Conservation (phyloP, 257 asterid species). For the Ilex asprella region DNA sequence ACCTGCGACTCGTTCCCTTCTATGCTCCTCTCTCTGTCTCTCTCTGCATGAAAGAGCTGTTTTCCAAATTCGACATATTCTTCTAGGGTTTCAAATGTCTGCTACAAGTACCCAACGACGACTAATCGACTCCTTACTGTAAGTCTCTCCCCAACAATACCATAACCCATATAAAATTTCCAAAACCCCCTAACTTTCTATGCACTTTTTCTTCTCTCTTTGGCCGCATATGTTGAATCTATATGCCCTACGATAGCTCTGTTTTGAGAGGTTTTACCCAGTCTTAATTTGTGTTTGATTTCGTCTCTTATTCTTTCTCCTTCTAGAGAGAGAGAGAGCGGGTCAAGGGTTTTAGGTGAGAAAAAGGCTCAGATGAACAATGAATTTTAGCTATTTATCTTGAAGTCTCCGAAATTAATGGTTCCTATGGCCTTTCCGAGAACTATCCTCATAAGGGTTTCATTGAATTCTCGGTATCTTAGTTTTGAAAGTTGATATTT, state of each 20-base stretch:
- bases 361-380: constrained; percentile 15
- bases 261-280: constrained; percentile 26
- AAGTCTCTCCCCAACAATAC: constrained; percentile 14
- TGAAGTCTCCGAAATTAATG: constrained; percentile 1
- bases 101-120: constrained; percentile 29
- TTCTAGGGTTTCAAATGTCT: constrained; percentile 21
- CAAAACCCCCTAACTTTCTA: constrained; percentile 13
- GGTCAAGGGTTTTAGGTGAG: constrained; percentile 52
- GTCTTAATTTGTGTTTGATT: constrained; percentile 42
- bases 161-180: constrained; percentile 3
- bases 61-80: too few relatives aligned
- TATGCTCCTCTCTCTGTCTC: too few relatives aligned
- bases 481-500: too few relatives aligned
- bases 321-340: constrained; percentile 5
- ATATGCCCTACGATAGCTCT: constrained; percentile 23
- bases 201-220: constrained; percentile 3
- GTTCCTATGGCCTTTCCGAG: constrained; percentile 5
- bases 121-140: constrained; percentile 35
- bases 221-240: constrained; percentile 16
- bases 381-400: constrained; percentile 19
- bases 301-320: constrained; percentile 13
- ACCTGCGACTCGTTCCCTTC: too few relatives aligned
- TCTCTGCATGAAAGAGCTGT: too few relatives aligned
- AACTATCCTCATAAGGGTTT: constrained; percentile 10
- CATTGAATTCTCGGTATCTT: not conserved